Percentiles rank a stretch among this genome's conserved stretches.
phyloP scores from a whole-genome alignment of 495 filamentous ascomycete genomes.

The Aspergillus bridgeri region DNA sequence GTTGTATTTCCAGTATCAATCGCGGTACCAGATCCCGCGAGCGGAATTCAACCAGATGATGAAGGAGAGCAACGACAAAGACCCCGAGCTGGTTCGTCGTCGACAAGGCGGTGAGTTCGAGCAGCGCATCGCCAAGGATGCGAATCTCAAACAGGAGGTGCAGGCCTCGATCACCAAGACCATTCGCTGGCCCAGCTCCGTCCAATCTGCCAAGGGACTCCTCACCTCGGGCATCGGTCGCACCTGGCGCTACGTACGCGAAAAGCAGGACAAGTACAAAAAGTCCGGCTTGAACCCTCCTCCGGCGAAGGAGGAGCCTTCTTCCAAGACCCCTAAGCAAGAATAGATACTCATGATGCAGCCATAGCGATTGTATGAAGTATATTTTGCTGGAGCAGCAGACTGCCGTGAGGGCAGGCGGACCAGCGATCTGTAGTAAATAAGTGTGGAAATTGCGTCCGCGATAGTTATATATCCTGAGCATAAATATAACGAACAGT shows the following conservation, averaged over 20 bases:
- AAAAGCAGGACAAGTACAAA: conserved; percentile 72
- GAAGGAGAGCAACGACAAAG: conserved; percentile 60
- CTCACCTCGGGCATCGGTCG: conserved; percentile 69
- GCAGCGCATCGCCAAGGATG: conserved; percentile 70
- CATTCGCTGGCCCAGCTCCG: conserved; percentile 83
- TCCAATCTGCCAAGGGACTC: conserved; percentile 76
- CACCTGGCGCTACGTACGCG: conserved; percentile 70
- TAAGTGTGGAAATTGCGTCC: neutral
- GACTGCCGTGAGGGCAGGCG: neutral
- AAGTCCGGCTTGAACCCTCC: conserved; percentile 29
- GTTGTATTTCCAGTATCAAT: conserved; percentile 90
- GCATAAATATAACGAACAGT: neutral
- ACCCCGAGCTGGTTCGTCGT: conserved; percentile 62
- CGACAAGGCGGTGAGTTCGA: conserved; percentile 83
- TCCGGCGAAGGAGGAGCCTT: conserved; percentile 13
- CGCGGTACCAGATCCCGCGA: conserved; percentile 80
- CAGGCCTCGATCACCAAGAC: conserved; percentile 75
- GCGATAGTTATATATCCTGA: neutral
- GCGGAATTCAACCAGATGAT: conserved; percentile 85
- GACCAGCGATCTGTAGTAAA: neutral
- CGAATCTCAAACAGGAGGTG: conserved; percentile 63
- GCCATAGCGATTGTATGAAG: conserved; percentile 5
- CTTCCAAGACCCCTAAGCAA: conserved; percentile 20
- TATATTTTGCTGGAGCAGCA: neutral
- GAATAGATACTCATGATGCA: conserved; percentile 14